Base-by-base conservation (phyloP, 2,329 filamentous ascomycete genomes). In the Penicillium sp. region DNA sequence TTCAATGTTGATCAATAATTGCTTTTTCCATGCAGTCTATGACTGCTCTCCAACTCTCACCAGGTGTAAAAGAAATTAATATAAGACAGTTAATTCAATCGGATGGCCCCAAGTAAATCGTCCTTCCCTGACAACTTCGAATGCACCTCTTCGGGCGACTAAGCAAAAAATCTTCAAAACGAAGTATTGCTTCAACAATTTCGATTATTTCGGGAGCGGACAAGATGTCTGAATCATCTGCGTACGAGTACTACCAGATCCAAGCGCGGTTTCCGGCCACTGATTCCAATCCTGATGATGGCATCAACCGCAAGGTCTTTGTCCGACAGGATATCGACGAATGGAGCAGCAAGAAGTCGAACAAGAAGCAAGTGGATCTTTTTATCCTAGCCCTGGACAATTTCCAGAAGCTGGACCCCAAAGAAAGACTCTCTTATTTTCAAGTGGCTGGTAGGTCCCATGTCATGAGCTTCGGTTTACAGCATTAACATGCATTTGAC, bases 261-360 rank as follows among this genome's bases (percentile, higher is more conserved):
- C 45, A 52, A 40, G 32, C 50, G 16, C 42, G 42, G 21, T 52
- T 40, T 32, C 50, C 50, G 4, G 15, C 7, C 18, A 34, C 25
- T 2, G 35, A 40, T 16, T 47, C 42, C 12, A 46, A 34, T 34
- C 42, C 50, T 10, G 16, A 47, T 15, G 38, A 56, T 29, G 50
- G 50, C 6, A 40, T 52, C 21, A 47, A 52, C 29, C 35, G 50
- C 4, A 39, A 41, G 46, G 59, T 59, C 13, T 46, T 46, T 29
- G 27, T 60, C 21, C 56, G 56, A 7, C 52, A 63, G 37, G 48
- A 63, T 7, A 60, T 63, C 27, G 60, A 63, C 34, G 25, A 53
- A 45, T 63, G 57, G 60, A 60, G 53, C 32, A 29, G 27, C 8
- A 52, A 60, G 6, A 45, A 32, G 16, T 50, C 42, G 3, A 61